Evolutionary conservation across 805 yeast species (phyloP), one percentile per base, ranked within the genome.

Genomic region (Kurtzmaniella fragi): DNA sequence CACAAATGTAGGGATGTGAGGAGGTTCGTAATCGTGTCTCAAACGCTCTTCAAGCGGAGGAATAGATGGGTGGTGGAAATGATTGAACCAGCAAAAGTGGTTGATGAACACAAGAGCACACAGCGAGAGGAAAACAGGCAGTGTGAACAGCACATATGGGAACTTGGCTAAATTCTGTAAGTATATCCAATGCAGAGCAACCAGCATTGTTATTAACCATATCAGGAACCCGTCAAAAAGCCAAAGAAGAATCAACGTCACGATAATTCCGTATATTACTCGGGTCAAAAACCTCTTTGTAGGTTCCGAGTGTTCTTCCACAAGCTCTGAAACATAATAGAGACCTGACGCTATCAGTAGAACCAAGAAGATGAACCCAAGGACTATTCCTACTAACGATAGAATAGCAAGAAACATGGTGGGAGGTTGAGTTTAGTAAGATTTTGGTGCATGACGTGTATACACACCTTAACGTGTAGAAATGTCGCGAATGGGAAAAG

Each of bases 291-390:
- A 70, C 42, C 87, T 64, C 50, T 78, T 83, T 9, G 98, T 86
- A 35, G 89, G 79, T 46, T 85, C 93, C 0, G 95, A 76, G 58
- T 93, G 91, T 53, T 90, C 97, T 57, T 93, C 99, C 12, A 93
- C 95, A 26, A 89, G 64, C 57, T 93, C 99, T 7, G 95, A 85
- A 29, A 91, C 70, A 52, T 89, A 90, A 67, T 89, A 93, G 27
- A 93, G 67, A 0, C 96, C 98, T 2, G 95, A 85, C 0, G 98
- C 97, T 43, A 84, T 81, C 15, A 87, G 57, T 20, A 62, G 48
- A 23, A 67, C 67, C 6, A 68, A 56, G 40, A 67, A 64, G n/a
- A 67, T 38, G 39, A 68, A 65, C 7, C 73, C 73, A 8, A 62
- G 49, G 12, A 59, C 55, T 2, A 58, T 47, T 6, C 74, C 74